phyloP scores from a whole-genome alignment of 2,329 filamentous ascomycete genomes.

The Erysiphe pulchra region DNA sequence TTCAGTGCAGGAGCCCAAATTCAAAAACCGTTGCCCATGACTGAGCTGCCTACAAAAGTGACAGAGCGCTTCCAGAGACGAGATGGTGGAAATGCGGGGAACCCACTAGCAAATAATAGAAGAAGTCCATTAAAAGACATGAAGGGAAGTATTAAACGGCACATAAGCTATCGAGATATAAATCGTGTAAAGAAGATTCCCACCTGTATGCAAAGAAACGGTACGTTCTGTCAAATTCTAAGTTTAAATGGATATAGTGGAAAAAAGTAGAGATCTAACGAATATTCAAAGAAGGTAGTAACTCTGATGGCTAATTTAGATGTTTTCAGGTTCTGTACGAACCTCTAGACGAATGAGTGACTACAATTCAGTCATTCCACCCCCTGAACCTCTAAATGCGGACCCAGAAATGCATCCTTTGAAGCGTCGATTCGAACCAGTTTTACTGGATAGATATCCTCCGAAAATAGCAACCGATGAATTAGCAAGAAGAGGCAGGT shows the following conservation, averaged over 20 bases:
- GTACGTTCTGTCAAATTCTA: constrained; percentile 22
- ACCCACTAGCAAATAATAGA: constrained; percentile 12
- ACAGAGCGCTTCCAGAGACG: constrained; percentile 31
- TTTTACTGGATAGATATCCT: constrained; percentile 85
- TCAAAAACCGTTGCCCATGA: constrained; percentile 41
- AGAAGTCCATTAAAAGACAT: constrained; percentile 21
- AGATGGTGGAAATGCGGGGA: constrained; percentile 30
- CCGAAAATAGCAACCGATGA: constrained; percentile 63
- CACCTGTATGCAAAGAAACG: constrained; percentile 38
- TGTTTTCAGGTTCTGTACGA: constrained; percentile 33
- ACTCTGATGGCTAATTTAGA: constrained; percentile 1
- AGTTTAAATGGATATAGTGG: background rate
- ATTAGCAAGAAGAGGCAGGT: constrained; percentile 51
- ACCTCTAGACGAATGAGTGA: constrained; percentile 80
- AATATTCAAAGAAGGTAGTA: background rate
- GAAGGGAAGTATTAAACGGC: constrained; percentile 70
- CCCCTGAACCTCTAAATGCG: constrained; percentile 68
- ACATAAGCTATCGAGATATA: constrained; percentile 86
- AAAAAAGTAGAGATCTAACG: background rate
- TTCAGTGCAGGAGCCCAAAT: constrained; percentile 56
- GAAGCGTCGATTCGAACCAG: constrained; percentile 80
- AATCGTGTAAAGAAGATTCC: constrained; percentile 80
- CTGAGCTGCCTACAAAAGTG: constrained; percentile 22
- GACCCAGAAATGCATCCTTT: constrained; percentile 89
- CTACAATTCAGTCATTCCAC: constrained; percentile 94